Conservation (phyloP, 2,329 filamentous ascomycete genomes). For the Drechslerella dactyloides region DNA sequence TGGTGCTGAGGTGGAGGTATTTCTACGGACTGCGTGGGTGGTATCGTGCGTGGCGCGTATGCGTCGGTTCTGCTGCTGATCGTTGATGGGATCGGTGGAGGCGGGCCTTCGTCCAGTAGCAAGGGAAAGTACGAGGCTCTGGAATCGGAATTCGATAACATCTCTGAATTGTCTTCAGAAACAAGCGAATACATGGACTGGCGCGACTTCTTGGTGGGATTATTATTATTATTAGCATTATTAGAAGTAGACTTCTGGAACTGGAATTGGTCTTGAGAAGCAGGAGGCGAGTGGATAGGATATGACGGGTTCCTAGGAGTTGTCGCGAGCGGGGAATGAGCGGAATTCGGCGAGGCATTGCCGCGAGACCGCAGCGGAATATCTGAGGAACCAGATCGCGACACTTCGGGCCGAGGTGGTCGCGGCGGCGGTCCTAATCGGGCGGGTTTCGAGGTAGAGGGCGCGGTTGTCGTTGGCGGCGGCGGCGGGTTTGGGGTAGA, state of each 20-base stretch:
- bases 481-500: constrained; percentile 10
- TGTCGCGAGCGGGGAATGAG: constrained; percentile 35
- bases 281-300: constrained; percentile 40
- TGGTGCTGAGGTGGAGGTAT: constrained; percentile 37
- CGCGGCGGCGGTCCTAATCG: constrained; percentile 46
- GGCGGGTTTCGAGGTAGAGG: constrained; percentile 44
- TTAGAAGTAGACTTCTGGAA: constrained; percentile 16
- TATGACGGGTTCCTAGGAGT: constrained; percentile 38
- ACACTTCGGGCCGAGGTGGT: constrained; percentile 40
- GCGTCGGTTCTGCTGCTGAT: constrained; percentile 27
- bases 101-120: constrained; percentile 41
- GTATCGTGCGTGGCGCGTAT: constrained; percentile 44
- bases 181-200: constrained; percentile 49
- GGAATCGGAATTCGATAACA: constrained; percentile 35
- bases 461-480: not conserved
- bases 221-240: constrained; percentile 45
- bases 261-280: constrained; percentile 33
- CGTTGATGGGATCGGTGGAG: constrained; percentile 42
- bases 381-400: constrained; percentile 39
- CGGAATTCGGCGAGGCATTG: constrained; percentile 43
- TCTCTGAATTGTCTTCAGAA: constrained; percentile 37
- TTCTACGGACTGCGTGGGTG: constrained; percentile 46
- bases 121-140: constrained; percentile 46
- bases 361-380: constrained; percentile 31
- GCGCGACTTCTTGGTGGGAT: constrained; percentile 40